Evolutionary conservation across 2,329 filamentous ascomycete species (phyloP), one percentile per base, ranked within the genome.

Genomic region (Colletotrichum sojae): DNA sequence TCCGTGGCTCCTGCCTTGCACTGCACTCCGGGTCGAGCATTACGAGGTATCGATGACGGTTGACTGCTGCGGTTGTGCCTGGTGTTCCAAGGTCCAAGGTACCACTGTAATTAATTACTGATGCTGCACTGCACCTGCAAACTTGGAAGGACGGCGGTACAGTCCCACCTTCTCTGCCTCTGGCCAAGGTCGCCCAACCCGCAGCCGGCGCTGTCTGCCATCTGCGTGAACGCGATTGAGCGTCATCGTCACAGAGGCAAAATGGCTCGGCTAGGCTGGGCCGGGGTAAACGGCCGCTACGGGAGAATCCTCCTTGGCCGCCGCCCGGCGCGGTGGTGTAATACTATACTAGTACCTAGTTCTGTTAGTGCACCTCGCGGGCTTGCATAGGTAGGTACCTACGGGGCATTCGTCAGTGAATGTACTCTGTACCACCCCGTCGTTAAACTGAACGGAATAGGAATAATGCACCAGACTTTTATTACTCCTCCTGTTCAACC

Each of bases 221-320:
- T 10, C 45, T 49, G 9, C 22, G 39, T 53, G 45, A n/a, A 16
- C 45, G 16, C 45, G 16, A 10, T 46, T 43, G 43, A 59, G 62
- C 67, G 67, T 69, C 62, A 69, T 69, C 62, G 55, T 67, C 61
- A 51, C 49, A 20, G 51, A 69, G 66, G 55, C 55, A 59, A 36
- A 69, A 64, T 65, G 25, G 25, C 65, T 43, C 45, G 54, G 43
- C 55, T 48, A 48, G 54, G 53, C 59, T 27, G 48, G 56, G 49
- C 46, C 46, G 49, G 63, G 40, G n/a, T 36, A 36, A 57, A 56
- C 36, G 49, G 56, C 57, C 62, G 51, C 62, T 39, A 48, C 54
- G 56, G 63, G 49, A 60, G 39, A 66, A 66, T 58, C 53, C 45
- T 55, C 46, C 48, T 60, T 43, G 54, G 54, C 61, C 45, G 40